Percentiles rank a stretch among this genome's conserved stretches.
Conservation (phyloP, 2,329 filamentous ascomycete species). For the Alternaria rosae region DNA sequence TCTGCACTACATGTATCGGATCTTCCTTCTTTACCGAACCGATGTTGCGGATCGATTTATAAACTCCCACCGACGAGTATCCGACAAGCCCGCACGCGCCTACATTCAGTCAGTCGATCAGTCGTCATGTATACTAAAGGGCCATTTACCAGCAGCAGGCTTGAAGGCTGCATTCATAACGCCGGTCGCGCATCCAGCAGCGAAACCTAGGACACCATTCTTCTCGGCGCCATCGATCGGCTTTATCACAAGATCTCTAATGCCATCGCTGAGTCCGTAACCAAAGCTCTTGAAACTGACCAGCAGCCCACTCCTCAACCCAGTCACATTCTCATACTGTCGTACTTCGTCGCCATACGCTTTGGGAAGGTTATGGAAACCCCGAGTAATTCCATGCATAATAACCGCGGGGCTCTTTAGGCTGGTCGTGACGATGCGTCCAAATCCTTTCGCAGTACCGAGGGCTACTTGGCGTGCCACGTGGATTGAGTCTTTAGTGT, state of each 20-base stretch:
- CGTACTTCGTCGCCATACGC: slow-evolving; percentile 84
- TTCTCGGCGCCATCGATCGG: slow-evolving; percentile 72
- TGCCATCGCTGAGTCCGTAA: slow-evolving; percentile 77
- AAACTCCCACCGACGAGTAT: slow-evolving; percentile 68
- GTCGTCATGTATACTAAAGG: neutral
- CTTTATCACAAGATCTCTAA: slow-evolving; percentile 80
- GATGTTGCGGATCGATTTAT: slow-evolving; percentile 60
- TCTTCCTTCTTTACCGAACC: slow-evolving; percentile 19
- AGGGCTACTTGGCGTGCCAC: slow-evolving; percentile 62
- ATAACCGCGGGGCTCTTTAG: slow-evolving; percentile 83
- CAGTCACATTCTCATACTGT: slow-evolving; percentile 76
- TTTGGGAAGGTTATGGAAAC: slow-evolving; percentile 84
- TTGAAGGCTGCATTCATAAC: slow-evolving; percentile 70
- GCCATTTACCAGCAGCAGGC: slow-evolving; percentile 64
- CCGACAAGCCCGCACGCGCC: slow-evolving; percentile 66
- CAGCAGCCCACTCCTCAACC: slow-evolving; percentile 73
- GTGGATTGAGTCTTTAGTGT: slow-evolving; percentile 10
- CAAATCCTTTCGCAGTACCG: slow-evolving; percentile 69
- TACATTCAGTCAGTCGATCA: neutral
- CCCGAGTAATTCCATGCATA: slow-evolving; percentile 77
- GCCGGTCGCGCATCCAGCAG: slow-evolving; percentile 82
- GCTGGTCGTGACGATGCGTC: slow-evolving; percentile 72
- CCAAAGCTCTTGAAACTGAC: slow-evolving; percentile 80
- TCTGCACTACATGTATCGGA: slow-evolving; percentile 17
- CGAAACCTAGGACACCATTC: slow-evolving; percentile 67